These are phyloP conservation scores for Purpureocillium lavendulum DNA, from an alignment of 2,329 filamentous ascomycete genomes.

Conservation along the genomic window DNA sequence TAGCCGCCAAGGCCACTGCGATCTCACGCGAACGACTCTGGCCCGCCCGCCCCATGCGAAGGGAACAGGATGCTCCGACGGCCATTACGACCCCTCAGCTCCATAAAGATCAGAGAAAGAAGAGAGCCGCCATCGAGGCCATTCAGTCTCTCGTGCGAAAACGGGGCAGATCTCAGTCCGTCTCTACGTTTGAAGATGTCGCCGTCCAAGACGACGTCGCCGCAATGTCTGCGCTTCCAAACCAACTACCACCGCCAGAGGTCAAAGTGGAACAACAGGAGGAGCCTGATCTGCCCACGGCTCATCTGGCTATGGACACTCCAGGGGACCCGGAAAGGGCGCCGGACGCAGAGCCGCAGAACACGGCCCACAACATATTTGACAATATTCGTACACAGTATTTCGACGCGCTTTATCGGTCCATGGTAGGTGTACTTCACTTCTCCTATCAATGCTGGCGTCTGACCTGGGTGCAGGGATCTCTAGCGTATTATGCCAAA, in stretches of 20 bases:
- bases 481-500: slow-evolving; percentile 77
- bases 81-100: slow-evolving; percentile 34
- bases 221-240: slow-evolving; percentile 8
- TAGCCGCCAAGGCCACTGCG: slow-evolving; percentile 40
- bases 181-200: slow-evolving; percentile 25
- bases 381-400: slow-evolving; percentile 51
- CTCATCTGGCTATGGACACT: too few species aligned
- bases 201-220: slow-evolving; percentile 9
- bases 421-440: slow-evolving; percentile 38
- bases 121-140: slow-evolving; percentile 52
- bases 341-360: slow-evolving; percentile 17
- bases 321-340: background rate
- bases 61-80: slow-evolving; percentile 10
- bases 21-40: slow-evolving; percentile 21
- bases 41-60: slow-evolving; percentile 9
- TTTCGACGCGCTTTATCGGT: slow-evolving; percentile 53
- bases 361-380: slow-evolving; percentile 44
- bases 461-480: slow-evolving; percentile 42
- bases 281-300: background rate
- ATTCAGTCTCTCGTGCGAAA: slow-evolving; percentile 54
- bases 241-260: slow-evolving; percentile 12
- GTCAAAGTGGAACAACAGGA: slow-evolving; percentile 10
- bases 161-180: slow-evolving; percentile 34
- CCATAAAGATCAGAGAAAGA: slow-evolving; percentile 44
- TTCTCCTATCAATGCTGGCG: slow-evolving; percentile 18